Percentiles rank a stretch among this genome's conserved stretches.
phyloP scores from a whole-genome alignment of 306 rosid genomes.

The Medicago ruthenica region DNA sequence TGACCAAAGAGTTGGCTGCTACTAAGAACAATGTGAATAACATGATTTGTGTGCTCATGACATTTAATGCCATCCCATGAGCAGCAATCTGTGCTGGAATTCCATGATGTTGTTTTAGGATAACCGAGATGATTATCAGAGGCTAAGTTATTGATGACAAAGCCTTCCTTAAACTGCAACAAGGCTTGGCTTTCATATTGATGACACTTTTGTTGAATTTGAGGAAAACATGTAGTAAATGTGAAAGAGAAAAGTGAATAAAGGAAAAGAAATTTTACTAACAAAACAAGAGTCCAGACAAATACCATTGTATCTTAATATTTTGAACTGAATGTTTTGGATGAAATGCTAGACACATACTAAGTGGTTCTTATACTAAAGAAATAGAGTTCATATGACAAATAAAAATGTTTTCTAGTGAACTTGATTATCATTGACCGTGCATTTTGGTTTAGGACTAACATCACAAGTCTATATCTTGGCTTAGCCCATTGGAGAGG shows the following conservation, averaged over 20 bases:
- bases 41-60: slow-evolving; percentile 31
- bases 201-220: not conserved
- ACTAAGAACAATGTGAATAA: slow-evolving; percentile 33
- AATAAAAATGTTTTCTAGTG: not conserved
- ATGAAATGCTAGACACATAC: not conserved
- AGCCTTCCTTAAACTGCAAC: slow-evolving; percentile 37
- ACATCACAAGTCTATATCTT: no score
- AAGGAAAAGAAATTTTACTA: not conserved
- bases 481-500: no score
- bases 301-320: slow-evolving; percentile 14
- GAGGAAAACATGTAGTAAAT: not conserved
- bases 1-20: slow-evolving; percentile 39
- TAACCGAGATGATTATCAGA: slow-evolving; percentile 13
- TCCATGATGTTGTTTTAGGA: slow-evolving; percentile 42
- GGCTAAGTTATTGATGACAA: not conserved
- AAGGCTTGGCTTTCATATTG: slow-evolving; percentile 34
- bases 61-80: slow-evolving; percentile 45
- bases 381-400: not conserved
- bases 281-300: not conserved
- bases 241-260: not conserved
- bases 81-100: slow-evolving; percentile 36
- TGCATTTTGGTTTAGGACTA: no score
- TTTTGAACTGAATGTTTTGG: not conserved
- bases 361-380: no score
- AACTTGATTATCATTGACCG: not conserved